Evolutionary conservation across 2,329 filamentous ascomycete species (phyloP).

Genomic region (Escovopsis sp.): DNA sequence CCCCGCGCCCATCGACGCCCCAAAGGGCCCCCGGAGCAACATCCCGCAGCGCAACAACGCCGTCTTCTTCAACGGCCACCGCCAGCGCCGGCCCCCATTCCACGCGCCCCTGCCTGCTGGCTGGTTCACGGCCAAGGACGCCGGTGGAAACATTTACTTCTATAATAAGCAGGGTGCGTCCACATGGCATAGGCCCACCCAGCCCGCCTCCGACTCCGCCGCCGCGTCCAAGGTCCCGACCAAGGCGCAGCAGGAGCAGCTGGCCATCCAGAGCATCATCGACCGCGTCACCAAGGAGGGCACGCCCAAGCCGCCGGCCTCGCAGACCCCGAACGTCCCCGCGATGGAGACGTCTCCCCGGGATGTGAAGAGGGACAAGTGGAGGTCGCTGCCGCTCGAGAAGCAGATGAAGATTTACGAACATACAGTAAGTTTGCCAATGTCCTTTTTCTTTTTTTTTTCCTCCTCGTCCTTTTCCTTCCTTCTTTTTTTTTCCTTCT

Average conservation of each 20-base stretch:
- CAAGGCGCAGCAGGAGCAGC: conserved; percentile 47
- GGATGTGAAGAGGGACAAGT: conserved; percentile 54
- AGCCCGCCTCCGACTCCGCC: conserved; percentile 32
- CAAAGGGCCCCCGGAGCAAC: conserved; percentile 46
- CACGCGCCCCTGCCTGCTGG: conserved; percentile 53
- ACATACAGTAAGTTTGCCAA: conserved; percentile 56
- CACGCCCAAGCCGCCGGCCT: conserved; percentile 35
- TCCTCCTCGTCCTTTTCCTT: neutral
- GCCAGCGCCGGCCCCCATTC: conserved; percentile 42
- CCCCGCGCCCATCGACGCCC: conserved; percentile 34
- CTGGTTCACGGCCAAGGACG: conserved; percentile 67
- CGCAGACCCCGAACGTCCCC: conserved; percentile 49
- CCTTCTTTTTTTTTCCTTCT: neutral
- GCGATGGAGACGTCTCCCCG: conserved; percentile 38
- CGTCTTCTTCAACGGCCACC: conserved; percentile 32
- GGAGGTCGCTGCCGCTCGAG: conserved; percentile 54
- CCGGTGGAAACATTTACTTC: conserved; percentile 65
- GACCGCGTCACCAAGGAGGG: conserved; percentile 64
- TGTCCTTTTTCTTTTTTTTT: neutral
- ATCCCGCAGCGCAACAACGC: conserved; percentile 36
- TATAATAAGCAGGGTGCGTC: conserved; percentile 66
- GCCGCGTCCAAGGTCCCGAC: conserved; percentile 50
- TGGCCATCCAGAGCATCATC: conserved; percentile 71
- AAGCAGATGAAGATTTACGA: conserved; percentile 95
- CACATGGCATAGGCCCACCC: conserved; percentile 68